Percentiles rank a stretch among this genome's conserved stretches.
Conservation (phyloP, 768 basidiomycete genomes). For the Amanita rubescens region DNA sequence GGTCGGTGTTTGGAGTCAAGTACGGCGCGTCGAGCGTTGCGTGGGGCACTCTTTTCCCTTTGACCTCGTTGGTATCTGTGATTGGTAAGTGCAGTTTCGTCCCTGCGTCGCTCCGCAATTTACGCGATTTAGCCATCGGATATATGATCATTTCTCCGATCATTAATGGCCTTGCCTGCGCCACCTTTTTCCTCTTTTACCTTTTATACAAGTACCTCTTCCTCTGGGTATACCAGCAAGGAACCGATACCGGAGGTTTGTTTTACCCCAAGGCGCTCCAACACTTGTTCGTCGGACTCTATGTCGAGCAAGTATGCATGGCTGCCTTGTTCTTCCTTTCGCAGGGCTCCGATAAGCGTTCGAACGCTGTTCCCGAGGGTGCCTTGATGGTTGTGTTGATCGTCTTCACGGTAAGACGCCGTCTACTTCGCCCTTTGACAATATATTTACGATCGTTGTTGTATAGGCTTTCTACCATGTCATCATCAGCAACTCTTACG, state of each 20-base stretch:
- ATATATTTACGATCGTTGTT: neutral
- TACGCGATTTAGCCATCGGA: conserved; percentile 42
- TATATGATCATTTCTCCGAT: conserved; percentile 91
- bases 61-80: conserved; percentile 70
- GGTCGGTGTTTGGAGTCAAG: conserved; percentile 79
- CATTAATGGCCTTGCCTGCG: conserved; percentile 83
- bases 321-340: conserved; percentile 89
- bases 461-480: conserved; percentile 62
- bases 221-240: conserved; percentile 70
- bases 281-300: conserved; percentile 90
- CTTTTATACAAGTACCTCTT: conserved; percentile 83
- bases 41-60: conserved; percentile 76
- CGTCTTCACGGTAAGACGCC: conserved; percentile 58
- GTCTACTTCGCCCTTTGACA: neutral
- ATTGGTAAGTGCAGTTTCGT: conserved; percentile 49
- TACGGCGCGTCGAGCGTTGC: conserved; percentile 56
- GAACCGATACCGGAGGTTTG: conserved; percentile 80
- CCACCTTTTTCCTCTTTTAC: conserved; percentile 81
- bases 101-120: neutral
- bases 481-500: conserved; percentile 72
- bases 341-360: conserved; percentile 39
- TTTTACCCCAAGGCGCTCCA: conserved; percentile 95
- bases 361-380: conserved; percentile 65
- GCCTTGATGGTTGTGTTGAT: conserved; percentile 83
- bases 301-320: conserved; percentile 83